These are phyloP conservation scores for Thelonectria blattea DNA, from an alignment of 2,329 filamentous ascomycete genomes.

Conservation along the genomic window DNA sequence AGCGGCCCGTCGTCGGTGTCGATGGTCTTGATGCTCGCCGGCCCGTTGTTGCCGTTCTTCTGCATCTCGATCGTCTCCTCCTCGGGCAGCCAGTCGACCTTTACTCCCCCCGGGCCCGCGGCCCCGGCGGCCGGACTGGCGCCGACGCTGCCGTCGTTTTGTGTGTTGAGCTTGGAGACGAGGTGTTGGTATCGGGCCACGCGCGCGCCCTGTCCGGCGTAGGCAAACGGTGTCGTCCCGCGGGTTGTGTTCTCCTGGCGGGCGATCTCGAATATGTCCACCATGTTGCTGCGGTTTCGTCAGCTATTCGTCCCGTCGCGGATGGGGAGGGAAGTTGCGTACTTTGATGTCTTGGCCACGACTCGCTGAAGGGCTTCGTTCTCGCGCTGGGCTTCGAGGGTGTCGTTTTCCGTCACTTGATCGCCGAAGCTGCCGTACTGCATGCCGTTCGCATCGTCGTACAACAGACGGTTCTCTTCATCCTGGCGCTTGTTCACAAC, in stretches of 20 bases:
- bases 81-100: constrained; percentile 62
- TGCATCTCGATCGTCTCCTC: constrained; percentile 56
- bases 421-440: constrained; percentile 70
- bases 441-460: constrained; percentile 64
- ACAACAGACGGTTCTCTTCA: constrained; percentile 64
- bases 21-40: constrained; percentile 43
- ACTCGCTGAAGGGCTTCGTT: constrained; percentile 69
- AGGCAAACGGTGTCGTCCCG: constrained; percentile 50
- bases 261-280: constrained; percentile 71
- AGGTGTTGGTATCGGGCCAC: constrained; percentile 66
- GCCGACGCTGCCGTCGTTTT: constrained; percentile 42
- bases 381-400: constrained; percentile 67
- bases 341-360: constrained; percentile 70
- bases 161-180: constrained; percentile 62
- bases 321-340: constrained; percentile 33
- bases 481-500: constrained; percentile 46
- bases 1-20: constrained; percentile 50
- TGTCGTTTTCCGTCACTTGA: constrained; percentile 63
- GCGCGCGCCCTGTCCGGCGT: constrained; percentile 61
- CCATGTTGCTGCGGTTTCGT: constrained; percentile 60
- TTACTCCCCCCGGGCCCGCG: constrained; percentile 42
- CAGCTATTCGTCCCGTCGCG: constrained; percentile 5
- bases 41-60: constrained; percentile 46
- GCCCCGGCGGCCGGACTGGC: constrained; percentile 31
- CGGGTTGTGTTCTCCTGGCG: constrained; percentile 53